Evolutionary conservation across 163 green algal species (phyloP).

Genomic region (Coccomyxa subellipsoidea): DNA sequence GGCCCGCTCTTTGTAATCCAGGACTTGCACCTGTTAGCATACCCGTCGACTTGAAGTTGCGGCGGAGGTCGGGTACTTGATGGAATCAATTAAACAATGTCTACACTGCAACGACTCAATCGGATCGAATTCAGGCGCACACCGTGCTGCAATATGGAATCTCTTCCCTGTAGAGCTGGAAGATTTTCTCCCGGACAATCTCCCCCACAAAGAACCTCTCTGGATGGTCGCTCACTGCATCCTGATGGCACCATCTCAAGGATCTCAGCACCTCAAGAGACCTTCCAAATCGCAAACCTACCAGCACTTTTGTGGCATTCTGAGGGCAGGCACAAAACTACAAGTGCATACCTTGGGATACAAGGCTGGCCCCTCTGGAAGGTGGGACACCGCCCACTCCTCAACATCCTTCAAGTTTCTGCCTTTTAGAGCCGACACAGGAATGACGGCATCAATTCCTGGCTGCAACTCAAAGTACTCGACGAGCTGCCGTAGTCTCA

Average conservation of each 20-base stretch:
- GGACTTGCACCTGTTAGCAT: slow-evolving; percentile 5
- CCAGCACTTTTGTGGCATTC: too few relatives aligned
- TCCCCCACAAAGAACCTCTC: slow-evolving; percentile 90
- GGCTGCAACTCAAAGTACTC: slow-evolving; percentile 42
- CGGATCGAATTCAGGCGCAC: not conserved
- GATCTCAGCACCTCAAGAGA: too few relatives aligned
- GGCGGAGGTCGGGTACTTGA: too few relatives aligned
- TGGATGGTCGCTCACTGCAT: slow-evolving; percentile 65
- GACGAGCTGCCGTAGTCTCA: slow-evolving; percentile 44
- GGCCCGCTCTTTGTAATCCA: slow-evolving; percentile 71
- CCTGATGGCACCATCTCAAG: slow-evolving; percentile 34
- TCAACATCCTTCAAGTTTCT: slow-evolving; percentile 47
- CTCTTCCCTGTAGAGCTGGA: slow-evolving; percentile 88
- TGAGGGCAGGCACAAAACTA: too few relatives aligned
- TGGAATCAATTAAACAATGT: too few relatives aligned
- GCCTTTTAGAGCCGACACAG: slow-evolving; percentile 39
- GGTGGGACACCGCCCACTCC: slow-evolving; percentile 61
- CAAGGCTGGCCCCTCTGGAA: slow-evolving; percentile 74
- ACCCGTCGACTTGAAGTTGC: not conserved
- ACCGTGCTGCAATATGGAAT: slow-evolving; percentile 78
- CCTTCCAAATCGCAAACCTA: too few relatives aligned
- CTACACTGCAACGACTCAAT: too few relatives aligned
- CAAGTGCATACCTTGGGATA: slow-evolving; percentile 65
- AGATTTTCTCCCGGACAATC: slow-evolving; percentile 95
- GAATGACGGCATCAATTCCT: slow-evolving; percentile 38